These are phyloP conservation scores for Emmonsiellopsis sp. DNA, from an alignment of 2,329 filamentous ascomycete species.

Conservation along the genomic window DNA sequence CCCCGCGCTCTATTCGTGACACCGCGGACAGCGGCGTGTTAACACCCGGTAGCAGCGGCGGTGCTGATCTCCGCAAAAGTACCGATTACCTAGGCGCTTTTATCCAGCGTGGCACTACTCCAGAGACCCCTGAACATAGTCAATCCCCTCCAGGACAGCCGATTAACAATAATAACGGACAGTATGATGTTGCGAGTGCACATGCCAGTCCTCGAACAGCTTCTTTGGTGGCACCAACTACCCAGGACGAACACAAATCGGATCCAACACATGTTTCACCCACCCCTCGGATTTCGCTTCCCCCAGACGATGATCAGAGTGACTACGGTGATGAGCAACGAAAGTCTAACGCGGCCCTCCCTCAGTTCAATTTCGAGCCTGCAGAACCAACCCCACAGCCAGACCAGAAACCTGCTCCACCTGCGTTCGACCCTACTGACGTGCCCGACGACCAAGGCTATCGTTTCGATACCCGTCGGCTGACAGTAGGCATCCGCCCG, in stretches of 20 bases:
- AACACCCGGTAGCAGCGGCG: constrained; percentile 7
- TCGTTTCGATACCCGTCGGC: constrained; percentile 36
- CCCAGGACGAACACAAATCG: constrained; percentile 8
- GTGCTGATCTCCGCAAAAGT: constrained; percentile 24
- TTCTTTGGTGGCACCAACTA: not conserved
- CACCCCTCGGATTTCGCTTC: constrained; percentile 28
- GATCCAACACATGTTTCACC: constrained; percentile 18
- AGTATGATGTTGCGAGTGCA: not conserved
- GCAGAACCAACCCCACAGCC: constrained; percentile 12
- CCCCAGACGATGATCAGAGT: constrained; percentile 41
- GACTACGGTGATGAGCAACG: constrained; percentile 45
- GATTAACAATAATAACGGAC: constrained; percentile 2
- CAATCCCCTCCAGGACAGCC: constrained; percentile 9
- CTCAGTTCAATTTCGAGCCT: constrained; percentile 22
- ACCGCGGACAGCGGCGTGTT: not conserved
- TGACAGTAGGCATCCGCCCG: constrained; percentile 62
- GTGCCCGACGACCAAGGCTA: constrained; percentile 12
- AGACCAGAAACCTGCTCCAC: constrained; percentile 8
- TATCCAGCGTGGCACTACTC: constrained; percentile 23
- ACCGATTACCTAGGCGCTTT: constrained; percentile 30
- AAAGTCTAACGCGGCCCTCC: constrained; percentile 38
- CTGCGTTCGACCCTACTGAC: constrained; percentile 16
- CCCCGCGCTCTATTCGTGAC: not conserved
- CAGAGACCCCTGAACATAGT: constrained; percentile 12
- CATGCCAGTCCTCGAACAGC: not conserved